These are phyloP conservation scores for Herpetospermum pedunculosum DNA, from an alignment of 306 rosid genomes.

Conservation along the genomic window DNA sequence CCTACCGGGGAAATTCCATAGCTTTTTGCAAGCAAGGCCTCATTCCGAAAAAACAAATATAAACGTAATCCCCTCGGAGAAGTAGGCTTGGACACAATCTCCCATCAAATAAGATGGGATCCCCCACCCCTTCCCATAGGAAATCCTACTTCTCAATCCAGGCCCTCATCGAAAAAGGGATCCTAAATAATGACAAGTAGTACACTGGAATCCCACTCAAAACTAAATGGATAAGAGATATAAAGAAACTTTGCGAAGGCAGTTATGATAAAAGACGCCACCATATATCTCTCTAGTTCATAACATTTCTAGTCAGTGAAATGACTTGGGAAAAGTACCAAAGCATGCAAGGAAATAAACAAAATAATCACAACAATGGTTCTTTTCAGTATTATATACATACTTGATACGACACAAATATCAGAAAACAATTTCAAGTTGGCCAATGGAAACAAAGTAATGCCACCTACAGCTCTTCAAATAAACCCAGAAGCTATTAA, in stretches of 20 bases:
- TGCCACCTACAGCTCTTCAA: not conserved
- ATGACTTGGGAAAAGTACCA: not conserved
- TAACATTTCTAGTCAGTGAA: not conserved
- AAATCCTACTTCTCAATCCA: no score
- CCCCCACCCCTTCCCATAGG: not conserved
- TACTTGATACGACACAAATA: not conserved
- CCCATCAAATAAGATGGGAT: not conserved
- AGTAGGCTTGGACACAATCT: not conserved
- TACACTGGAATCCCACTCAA: not conserved
- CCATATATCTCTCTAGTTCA: not conserved
- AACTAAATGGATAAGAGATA: not conserved
- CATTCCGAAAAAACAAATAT: not conserved
- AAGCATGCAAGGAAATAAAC: not conserved
- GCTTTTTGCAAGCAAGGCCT: not conserved
- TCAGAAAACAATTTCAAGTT: not conserved
- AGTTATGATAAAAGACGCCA: not conserved
- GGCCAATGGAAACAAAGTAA: not conserved
- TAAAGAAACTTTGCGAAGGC: not conserved
- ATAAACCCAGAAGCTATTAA: not conserved
- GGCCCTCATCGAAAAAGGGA: not conserved
- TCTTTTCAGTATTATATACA: not conserved
- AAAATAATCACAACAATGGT: not conserved
- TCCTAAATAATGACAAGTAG: not conserved
- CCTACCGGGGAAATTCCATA: not conserved
- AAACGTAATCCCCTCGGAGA: not conserved